Percentiles rank a stretch among this genome's conserved stretches.
These are phyloP conservation scores for Trichosporon asahii DNA, from an alignment of 1,284 basidiomycete genomes.

Conservation along the genomic window DNA sequence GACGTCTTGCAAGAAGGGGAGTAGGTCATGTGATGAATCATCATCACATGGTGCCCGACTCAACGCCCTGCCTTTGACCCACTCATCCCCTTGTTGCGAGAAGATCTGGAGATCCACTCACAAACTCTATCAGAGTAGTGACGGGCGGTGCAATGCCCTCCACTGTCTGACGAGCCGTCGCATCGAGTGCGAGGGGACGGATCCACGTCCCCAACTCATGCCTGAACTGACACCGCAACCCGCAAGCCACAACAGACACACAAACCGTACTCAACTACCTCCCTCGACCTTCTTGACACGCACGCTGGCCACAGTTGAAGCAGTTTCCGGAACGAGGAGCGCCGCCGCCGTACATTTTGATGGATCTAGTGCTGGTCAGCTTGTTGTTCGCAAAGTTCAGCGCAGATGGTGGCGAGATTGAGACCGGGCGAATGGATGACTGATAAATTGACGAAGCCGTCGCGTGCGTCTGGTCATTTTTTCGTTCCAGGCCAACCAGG, in stretches of 20 bases:
- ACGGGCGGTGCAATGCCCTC: not conserved
- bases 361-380: slow-evolving; percentile 8
- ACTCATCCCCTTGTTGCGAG: not conserved
- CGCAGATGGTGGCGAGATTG: not conserved
- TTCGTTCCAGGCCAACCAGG: not conserved
- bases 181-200: slow-evolving; percentile 16
- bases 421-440: not conserved
- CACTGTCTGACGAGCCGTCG: slow-evolving; percentile 9
- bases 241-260: slow-evolving; percentile 17
- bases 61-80: not conserved
- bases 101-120: not conserved
- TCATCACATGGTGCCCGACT: slow-evolving; percentile 14
- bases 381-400: not conserved
- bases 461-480: not conserved
- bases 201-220: slow-evolving; percentile 13
- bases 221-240: not conserved
- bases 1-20: not conserved
- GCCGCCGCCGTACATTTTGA: slow-evolving; percentile 43
- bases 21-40: slow-evolving; percentile 4
- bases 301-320: slow-evolving; percentile 52
- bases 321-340: slow-evolving; percentile 43
- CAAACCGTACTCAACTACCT: slow-evolving; percentile 19
- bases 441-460: not conserved
- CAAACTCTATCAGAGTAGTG: not conserved
- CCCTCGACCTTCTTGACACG: slow-evolving; percentile 22